These are phyloP conservation scores for Candida dajiaensis DNA, from an alignment of 805 yeast species.

Conservation along the genomic window DNA sequence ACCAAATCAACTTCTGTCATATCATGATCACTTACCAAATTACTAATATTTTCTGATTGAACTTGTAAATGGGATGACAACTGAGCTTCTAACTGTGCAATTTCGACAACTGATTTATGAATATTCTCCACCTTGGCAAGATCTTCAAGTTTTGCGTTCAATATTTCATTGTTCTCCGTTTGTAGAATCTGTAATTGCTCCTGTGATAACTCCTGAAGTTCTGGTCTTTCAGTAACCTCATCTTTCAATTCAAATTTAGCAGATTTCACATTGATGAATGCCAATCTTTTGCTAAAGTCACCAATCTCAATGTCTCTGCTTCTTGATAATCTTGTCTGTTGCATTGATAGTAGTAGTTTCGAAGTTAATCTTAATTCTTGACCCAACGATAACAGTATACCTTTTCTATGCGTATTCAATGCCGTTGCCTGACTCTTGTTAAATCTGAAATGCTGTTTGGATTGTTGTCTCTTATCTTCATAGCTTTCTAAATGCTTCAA, in stretches of 20 bases:
- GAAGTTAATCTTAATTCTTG: slow-evolving; percentile 20
- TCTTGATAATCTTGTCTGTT: slow-evolving; percentile 22
- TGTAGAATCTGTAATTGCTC: slow-evolving; percentile 55
- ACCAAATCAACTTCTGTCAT: slow-evolving; percentile 58
- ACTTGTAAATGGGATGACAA: slow-evolving; percentile 63
- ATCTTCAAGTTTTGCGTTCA: slow-evolving; percentile 54
- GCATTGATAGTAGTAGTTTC: slow-evolving; percentile 18
- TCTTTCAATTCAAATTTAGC: slow-evolving; percentile 18
- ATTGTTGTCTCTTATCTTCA: slow-evolving; percentile 38
- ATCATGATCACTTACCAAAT: slow-evolving; percentile 60
- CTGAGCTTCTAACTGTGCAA: slow-evolving; percentile 69
- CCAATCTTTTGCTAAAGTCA: slow-evolving; percentile 8
- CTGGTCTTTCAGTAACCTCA: slow-evolving; percentile 1
- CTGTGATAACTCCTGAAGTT: slow-evolving; percentile 24
- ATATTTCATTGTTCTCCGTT: slow-evolving; percentile 50
- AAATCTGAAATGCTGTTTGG: slow-evolving; percentile 15
- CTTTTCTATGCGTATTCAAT: slow-evolving; percentile 17
- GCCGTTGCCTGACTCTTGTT: slow-evolving; percentile 12
- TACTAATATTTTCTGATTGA: slow-evolving; percentile 66
- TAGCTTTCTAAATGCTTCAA: slow-evolving; percentile 44
- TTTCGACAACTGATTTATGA: slow-evolving; percentile 62
- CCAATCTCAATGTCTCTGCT: slow-evolving; percentile 18
- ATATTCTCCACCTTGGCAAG: slow-evolving; percentile 53
- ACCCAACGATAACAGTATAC: slow-evolving; percentile 16
- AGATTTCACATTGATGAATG: slow-evolving; percentile 20